Conservation (phyloP, 1,284 basidiomycete species). For the Cutaneotrichosporon sp. region DNA sequence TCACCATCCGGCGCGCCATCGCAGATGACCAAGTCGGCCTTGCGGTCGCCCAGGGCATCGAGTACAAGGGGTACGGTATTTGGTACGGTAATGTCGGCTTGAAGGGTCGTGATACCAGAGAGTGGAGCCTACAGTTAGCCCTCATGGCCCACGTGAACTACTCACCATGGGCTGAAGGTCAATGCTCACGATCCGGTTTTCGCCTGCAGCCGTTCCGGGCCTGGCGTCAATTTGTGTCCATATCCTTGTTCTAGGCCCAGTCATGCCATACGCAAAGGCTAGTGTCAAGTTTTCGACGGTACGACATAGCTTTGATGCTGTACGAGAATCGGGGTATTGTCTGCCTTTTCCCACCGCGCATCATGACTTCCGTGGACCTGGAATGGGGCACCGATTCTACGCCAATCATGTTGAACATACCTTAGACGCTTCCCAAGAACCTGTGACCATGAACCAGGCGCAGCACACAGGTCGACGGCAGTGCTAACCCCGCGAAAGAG, state of each 20-base stretch:
- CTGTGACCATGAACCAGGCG: conserved; percentile 57
- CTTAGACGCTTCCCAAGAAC: conserved; percentile 48
- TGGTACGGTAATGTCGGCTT: conserved; percentile 60
- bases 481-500: conserved; percentile 54
- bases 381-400: not conserved
- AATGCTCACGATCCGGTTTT: conserved; percentile 57
- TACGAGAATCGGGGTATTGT: not conserved
- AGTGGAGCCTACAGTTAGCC: conserved; percentile 55
- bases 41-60: conserved; percentile 55
- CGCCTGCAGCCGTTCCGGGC: conserved; percentile 18
- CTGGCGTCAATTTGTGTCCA: conserved; percentile 12
- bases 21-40: conserved; percentile 60
- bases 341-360: not conserved
- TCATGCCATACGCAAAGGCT: not conserved
- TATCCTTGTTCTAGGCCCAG: not conserved
- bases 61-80: conserved; percentile 57
- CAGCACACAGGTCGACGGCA: conserved; percentile 61
- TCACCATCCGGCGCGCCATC: conserved; percentile 61
- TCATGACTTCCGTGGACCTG: not conserved
- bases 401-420: conserved; percentile 25
- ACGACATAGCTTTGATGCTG: not conserved
- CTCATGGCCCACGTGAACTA: not conserved
- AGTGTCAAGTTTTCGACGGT: too few species aligned
- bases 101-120: conserved; percentile 57
- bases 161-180: conserved; percentile 61